phyloP scores from a whole-genome alignment of 306 rosid genomes.

The Vigna mungo region DNA sequence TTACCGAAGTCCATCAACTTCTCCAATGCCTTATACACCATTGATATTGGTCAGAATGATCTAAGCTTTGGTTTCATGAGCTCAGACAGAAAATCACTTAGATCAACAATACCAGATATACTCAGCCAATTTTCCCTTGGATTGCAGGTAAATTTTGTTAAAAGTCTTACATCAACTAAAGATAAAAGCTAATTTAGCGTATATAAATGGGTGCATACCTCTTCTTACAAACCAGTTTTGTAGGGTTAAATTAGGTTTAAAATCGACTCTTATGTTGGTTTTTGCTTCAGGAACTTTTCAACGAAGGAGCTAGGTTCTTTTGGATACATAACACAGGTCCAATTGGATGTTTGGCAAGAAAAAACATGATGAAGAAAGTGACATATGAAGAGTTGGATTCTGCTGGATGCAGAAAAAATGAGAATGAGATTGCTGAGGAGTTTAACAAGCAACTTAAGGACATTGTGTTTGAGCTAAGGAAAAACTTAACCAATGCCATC shows the following conservation, averaged over 20 bases:
- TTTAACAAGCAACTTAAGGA: constrained; percentile 67
- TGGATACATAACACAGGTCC: constrained; percentile 80
- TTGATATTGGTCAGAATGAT: constrained; percentile 84
- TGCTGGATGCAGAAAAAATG: constrained; percentile 58
- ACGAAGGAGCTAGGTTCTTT: constrained; percentile 69
- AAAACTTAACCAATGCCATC: constrained; percentile 50
- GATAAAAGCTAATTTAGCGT: too few relatives aligned
- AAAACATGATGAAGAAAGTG: constrained; percentile 22
- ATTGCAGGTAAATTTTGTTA: constrained; percentile 45
- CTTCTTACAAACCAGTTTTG: too few relatives aligned
- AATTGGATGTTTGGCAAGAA: constrained; percentile 67
- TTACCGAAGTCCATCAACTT: constrained; percentile 65
- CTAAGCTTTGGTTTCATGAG: constrained; percentile 57
- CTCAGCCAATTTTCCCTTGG: constrained; percentile 55
- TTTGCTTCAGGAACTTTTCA: constrained; percentile 59
- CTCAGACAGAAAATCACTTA: constrained; percentile 49
- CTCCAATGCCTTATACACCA: constrained; percentile 62
- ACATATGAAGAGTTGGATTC: constrained; percentile 46
- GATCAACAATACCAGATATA: constrained; percentile 62
- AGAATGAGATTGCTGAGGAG: constrained; percentile 63
- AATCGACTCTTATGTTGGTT: background rate
- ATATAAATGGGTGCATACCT: too few relatives aligned
- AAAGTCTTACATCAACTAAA: too few relatives aligned
- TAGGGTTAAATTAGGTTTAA: too few relatives aligned
- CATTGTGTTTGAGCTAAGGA: constrained; percentile 42